A percentile compares a stretch with the other conserved stretches of the same genome.
Conservation (phyloP, 208 protist genomes). For the Entamoeba moshkovskii region DNA sequence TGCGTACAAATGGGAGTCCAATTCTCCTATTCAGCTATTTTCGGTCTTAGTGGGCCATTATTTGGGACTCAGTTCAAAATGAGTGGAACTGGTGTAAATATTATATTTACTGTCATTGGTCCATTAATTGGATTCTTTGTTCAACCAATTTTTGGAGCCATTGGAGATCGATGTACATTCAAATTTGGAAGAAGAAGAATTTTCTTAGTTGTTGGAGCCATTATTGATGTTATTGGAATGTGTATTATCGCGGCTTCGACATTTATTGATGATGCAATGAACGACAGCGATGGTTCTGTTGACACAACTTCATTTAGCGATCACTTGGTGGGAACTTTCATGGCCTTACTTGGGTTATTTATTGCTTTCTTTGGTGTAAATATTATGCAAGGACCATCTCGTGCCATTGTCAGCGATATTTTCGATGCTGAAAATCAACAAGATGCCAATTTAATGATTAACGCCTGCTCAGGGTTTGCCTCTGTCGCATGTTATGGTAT, state of each 20-base stretch:
- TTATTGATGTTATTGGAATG: background rate
- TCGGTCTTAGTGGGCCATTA: too few species aligned
- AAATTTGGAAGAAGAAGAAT: slow-evolving; percentile 7
- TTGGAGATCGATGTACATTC: background rate
- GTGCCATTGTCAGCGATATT: slow-evolving; percentile 13
- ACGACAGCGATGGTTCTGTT: too few species aligned
- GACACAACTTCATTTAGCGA: too few species aligned
- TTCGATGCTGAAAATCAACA: background rate
- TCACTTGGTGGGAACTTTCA: background rate
- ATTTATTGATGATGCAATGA: too few species aligned
- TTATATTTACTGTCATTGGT: background rate
- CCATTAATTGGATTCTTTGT: slow-evolving; percentile 12
- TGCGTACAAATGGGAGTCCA: too few species aligned
- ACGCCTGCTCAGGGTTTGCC: background rate
- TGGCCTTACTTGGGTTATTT: background rate
- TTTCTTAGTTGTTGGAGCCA: slow-evolving; percentile 9
- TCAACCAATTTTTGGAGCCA: slow-evolving; percentile 15
- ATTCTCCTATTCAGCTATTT: too few species aligned
- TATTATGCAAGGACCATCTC: background rate
- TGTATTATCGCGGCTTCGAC: background rate
- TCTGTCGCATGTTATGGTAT: background rate
- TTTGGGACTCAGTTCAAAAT: too few species aligned
- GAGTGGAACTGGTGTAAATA: too few species aligned
- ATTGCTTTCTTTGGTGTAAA: slow-evolving; percentile 10
- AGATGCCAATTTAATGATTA: background rate